Percentiles rank a stretch among this genome's conserved stretches.
Conservation (phyloP, 352 stramenopile species). For the Phytophthora cactorum region DNA sequence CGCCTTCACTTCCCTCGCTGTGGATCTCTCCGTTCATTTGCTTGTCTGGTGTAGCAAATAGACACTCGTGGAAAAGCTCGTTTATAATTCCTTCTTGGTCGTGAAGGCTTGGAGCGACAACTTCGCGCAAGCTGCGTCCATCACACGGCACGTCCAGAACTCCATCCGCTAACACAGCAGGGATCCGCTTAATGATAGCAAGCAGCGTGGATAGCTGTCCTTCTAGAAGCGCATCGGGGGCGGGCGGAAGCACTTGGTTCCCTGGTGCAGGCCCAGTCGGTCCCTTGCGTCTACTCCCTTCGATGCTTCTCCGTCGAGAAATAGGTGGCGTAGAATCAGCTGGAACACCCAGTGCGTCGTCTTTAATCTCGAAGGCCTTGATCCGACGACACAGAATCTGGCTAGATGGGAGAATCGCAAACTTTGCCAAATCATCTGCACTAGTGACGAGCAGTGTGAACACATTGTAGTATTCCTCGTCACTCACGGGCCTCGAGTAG, state of each 20-base stretch:
- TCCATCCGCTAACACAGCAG: conserved; percentile 51
- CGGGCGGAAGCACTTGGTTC: conserved; percentile 20
- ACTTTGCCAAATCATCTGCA: conserved; percentile 46
- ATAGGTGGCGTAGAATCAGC: conserved; percentile 4
- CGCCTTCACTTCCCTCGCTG: conserved; percentile 20
- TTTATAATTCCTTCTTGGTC: conserved; percentile 68
- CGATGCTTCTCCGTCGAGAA: conserved; percentile 16
- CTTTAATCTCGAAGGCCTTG: conserved; percentile 47
- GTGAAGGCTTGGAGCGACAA: conserved; percentile 53
- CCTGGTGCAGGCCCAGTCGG: conserved; percentile 2
- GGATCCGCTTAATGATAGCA: conserved; percentile 63
- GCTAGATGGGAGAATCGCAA: conserved; percentile 54
- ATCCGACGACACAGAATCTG: conserved; percentile 58
- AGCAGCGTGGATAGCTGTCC: conserved; percentile 65
- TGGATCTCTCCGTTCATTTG: conserved; percentile 25
- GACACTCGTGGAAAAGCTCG: conserved; percentile 71
- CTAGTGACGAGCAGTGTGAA: conserved; percentile 65
- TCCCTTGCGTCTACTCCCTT: conserved; percentile 15
- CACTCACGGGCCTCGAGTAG: conserved; percentile 44
- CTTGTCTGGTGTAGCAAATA: conserved; percentile 65
- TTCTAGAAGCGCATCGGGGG: conserved; percentile 54
- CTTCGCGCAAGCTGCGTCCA: conserved; percentile 57
- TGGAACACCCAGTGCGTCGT: conserved; percentile 16
- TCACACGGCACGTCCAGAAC: conserved; percentile 46
- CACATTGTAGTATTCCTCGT: conserved; percentile 72